phyloP scores from a whole-genome alignment of 2,329 filamentous ascomycete genomes.

The Parafenestella ontariensis region DNA sequence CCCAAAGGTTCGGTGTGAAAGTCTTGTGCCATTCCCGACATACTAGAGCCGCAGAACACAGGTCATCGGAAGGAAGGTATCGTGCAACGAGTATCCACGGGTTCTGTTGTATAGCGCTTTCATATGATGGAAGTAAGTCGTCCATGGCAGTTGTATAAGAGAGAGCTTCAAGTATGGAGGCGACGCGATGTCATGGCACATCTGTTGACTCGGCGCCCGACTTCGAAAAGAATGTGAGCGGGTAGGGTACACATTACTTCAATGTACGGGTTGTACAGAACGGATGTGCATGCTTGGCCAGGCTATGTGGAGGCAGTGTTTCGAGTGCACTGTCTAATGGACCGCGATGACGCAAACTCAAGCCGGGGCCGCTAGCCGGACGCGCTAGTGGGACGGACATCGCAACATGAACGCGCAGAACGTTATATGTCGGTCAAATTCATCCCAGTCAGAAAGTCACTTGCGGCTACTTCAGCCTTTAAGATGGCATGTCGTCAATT shows the following conservation, averaged over 20 bases:
- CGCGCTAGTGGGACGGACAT: neutral
- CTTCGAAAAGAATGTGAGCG: too few species aligned
- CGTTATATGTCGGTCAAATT: too few species aligned
- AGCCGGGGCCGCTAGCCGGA: neutral
- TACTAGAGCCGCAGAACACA: slow-evolving; percentile 64
- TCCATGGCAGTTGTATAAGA: slow-evolving; percentile 57
- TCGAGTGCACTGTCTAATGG: neutral
- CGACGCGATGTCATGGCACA: neutral
- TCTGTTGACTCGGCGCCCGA: neutral
- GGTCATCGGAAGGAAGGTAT: slow-evolving; percentile 63
- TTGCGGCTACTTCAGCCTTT: too few species aligned
- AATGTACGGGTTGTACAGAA: neutral
- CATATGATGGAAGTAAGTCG: slow-evolving; percentile 66
- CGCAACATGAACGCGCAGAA: neutral
- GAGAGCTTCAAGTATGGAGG: neutral
- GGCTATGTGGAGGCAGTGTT: slow-evolving; percentile 14
- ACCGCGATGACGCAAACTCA: slow-evolving; percentile 11
- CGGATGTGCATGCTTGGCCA: neutral
- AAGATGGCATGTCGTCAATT: too few species aligned
- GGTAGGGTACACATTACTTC: neutral
- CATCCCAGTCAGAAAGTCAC: too few species aligned
- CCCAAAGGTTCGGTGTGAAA: slow-evolving; percentile 68
- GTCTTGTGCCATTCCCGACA: slow-evolving; percentile 64
- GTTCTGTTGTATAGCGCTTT: slow-evolving; percentile 62
- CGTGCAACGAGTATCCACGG: slow-evolving; percentile 63